Percentiles rank a stretch among this genome's conserved stretches.
Evolutionary conservation across 129 eudicot genomes (phyloP).

Genomic region (Flaveria linearis): DNA sequence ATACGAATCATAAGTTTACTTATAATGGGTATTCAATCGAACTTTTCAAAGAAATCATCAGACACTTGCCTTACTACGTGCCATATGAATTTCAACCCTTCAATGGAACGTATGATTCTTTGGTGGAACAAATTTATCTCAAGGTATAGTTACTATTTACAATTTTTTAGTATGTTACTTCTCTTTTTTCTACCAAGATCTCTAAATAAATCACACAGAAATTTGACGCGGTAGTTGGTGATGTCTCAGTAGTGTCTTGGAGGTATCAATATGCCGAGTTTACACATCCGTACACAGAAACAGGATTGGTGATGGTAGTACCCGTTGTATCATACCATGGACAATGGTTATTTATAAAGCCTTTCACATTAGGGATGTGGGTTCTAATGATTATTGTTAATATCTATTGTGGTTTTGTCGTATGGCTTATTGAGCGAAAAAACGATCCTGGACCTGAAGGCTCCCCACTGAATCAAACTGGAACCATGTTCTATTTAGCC

Average conservation of each 20-base stretch:
- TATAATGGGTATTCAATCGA: conserved; percentile 48
- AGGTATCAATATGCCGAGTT: conserved; percentile 46
- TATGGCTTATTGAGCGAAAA: conserved; percentile 55
- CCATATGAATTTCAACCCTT: conserved; percentile 39
- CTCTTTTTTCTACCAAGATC: not conserved
- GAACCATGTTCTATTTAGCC: conserved; percentile 27
- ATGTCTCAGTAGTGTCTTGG: conserved; percentile 40
- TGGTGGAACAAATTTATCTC: conserved; percentile 40
- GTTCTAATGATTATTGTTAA: conserved; percentile 31
- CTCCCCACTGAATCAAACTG: conserved; percentile 36
- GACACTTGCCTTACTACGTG: conserved; percentile 26
- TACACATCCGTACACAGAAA: conserved; percentile 51
- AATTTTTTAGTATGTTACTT: not conserved
- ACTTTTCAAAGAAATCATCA: conserved; percentile 41
- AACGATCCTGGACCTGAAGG: conserved; percentile 35
- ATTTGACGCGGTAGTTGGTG: conserved; percentile 57
- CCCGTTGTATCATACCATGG: conserved; percentile 33
- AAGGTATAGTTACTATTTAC: conserved; percentile 34
- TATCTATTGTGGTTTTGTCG: conserved; percentile 45
- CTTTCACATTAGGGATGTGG: conserved; percentile 60
- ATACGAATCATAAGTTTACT: not conserved
- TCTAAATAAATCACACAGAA: conserved; percentile 26
- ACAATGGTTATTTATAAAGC: conserved; percentile 52
- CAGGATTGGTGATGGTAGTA: conserved; percentile 55
- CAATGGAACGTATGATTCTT: conserved; percentile 37